Base-by-base conservation (phyloP, 2,329 filamentous ascomycete species). In the Aureobasidium leucospermi region DNA sequence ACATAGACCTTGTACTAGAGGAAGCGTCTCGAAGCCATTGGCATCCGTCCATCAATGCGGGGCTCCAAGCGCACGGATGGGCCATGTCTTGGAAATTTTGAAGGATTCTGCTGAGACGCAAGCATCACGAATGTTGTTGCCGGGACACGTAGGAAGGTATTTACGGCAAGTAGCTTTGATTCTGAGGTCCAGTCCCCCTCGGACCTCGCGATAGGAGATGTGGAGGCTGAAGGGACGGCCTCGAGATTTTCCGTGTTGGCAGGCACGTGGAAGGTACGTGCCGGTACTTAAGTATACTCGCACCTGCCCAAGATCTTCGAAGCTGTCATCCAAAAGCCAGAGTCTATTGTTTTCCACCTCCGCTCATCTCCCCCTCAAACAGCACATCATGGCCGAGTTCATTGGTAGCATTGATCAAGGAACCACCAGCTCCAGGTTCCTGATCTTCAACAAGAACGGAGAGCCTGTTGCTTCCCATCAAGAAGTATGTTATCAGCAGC, bases 331-430 rank as follows among this genome's bases (percentile, higher is more conserved):
- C 29, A 31, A 43, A 46, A 46, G 41, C 9, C 52, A 45, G 41
- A 46, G 52, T 16, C 32, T 56, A 46, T 45, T 36, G 41, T 46
- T 56, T 36, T 56, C 52, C 9, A 36, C 39, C 29, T 31, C 31
- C 52, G 41, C 31, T 36, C 29, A 8, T 56, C 52, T 43, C 43
- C 4, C 43, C 3, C 39, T 16, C 41, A 56, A 36, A 38, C 39
- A 56, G 32, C 39, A 36, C 55, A 58, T 32, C 42, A 58, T 58
- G 6, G 48, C 59, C 11, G 67, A 69, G 23, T 96, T 89, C 68
- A 86, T 96, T 62, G 91, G 90, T 62, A 89, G 88, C 66, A 92
- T 96, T 70, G 91, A 96, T 70, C 90, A 95, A 31, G 91, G 91
- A 61, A 96, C 91, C 11, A 96, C 91, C 34, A 93, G 88, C 61